Conservation (phyloP, 2,329 filamentous ascomycete species). For the Phialophora chinensis region DNA sequence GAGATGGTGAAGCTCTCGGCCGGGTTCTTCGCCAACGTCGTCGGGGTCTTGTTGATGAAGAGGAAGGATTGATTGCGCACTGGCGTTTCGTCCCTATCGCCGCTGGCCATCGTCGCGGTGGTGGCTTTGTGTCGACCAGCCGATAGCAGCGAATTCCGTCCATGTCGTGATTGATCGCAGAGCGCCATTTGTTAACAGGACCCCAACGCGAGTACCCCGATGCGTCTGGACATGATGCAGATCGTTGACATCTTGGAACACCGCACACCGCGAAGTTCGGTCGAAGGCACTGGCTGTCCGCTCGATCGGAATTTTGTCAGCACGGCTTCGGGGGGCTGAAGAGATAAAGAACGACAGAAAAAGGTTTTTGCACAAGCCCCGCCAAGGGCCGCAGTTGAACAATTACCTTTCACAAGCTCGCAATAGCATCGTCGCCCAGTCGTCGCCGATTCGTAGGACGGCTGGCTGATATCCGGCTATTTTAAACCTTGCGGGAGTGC, state of each 20-base stretch:
- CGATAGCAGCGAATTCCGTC: background rate
- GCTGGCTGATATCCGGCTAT: background rate
- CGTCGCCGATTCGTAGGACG: background rate
- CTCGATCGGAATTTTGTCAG: background rate
- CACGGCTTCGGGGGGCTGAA: background rate
- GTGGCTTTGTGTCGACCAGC: background rate
- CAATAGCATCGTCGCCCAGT: background rate
- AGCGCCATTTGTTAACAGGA: background rate
- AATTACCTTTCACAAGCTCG: background rate
- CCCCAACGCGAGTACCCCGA: background rate
- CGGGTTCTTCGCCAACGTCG: conserved; percentile 9
- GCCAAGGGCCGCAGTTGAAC: background rate
- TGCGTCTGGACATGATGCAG: background rate
- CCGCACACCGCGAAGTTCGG: background rate
- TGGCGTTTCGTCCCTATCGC: background rate
- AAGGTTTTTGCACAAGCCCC: background rate
- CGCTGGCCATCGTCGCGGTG: conserved; percentile 13
- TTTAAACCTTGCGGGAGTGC: background rate
- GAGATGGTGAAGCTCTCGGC: conserved; percentile 30
- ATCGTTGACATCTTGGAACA: background rate
- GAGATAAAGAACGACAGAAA: background rate
- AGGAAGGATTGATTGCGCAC: conserved; percentile 11
- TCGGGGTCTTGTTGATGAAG: conserved; percentile 27
- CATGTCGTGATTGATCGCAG: background rate
- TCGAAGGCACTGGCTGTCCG: background rate